These are phyloP conservation scores for Kwoniella newhampshirensis DNA, from an alignment of 768 basidiomycete species.

Conservation along the genomic window DNA sequence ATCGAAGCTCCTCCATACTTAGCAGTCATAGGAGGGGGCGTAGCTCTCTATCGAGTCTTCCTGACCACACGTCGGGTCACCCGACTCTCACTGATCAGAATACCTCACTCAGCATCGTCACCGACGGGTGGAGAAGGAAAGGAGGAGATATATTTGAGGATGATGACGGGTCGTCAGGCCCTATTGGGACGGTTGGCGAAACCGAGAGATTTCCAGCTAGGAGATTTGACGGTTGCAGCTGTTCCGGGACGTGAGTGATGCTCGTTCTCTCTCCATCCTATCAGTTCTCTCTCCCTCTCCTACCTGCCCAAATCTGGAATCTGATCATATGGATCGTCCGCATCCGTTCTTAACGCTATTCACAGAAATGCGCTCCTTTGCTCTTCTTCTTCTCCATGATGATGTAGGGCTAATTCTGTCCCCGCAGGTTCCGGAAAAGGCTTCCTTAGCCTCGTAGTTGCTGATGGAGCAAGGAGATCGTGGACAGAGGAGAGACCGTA, in stretches of 20 bases:
- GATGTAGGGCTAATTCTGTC: not conserved
- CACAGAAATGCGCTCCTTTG: not conserved
- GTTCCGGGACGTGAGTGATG: slow-evolving; percentile 9
- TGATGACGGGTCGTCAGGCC: slow-evolving; percentile 14
- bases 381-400: not conserved
- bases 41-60: not conserved
- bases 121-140: not conserved
- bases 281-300: too few species aligned
- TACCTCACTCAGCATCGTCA: not conserved
- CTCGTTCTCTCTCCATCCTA: too few species aligned
- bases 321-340: too few species aligned
- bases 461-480: not conserved
- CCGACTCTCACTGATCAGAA: slow-evolving; percentile 10
- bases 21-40: slow-evolving; percentile 8
- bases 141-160: slow-evolving; percentile 4
- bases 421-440: not conserved
- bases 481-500: slow-evolving; percentile 16
- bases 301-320: too few species aligned
- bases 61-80: slow-evolving; percentile 10
- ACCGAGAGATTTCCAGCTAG: slow-evolving; percentile 13
- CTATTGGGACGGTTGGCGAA: not conserved
- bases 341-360: not conserved
- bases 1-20: slow-evolving; percentile 8
- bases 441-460: not conserved
- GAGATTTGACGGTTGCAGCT: slow-evolving; percentile 8